Evolutionary conservation across 2,329 filamentous ascomycete genomes (phyloP).

Genomic region (Ascochyta fabae): DNA sequence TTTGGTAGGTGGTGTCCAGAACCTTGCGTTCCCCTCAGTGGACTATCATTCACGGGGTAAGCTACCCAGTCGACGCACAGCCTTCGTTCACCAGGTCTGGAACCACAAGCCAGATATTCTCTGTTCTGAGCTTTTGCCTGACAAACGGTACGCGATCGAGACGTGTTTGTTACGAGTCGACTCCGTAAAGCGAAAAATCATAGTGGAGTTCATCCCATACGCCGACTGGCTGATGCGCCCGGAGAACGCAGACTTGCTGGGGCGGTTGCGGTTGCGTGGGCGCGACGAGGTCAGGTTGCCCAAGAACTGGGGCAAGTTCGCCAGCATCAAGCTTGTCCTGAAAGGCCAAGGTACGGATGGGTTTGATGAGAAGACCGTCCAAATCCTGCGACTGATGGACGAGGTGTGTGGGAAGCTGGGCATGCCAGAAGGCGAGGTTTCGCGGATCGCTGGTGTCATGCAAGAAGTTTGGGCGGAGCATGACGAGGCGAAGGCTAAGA

Average conservation of each 20-base stretch:
- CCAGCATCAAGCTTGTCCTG: neutral
- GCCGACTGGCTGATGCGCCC: neutral
- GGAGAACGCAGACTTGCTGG: too few species aligned
- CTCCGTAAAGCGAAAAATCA: neutral
- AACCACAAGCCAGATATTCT: neutral
- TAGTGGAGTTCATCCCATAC: neutral
- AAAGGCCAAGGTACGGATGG: neutral
- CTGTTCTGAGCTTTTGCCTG: neutral
- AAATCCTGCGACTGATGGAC: neutral
- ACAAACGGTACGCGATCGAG: neutral
- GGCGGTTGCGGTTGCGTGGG: too few species aligned
- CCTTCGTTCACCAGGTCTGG: neutral
- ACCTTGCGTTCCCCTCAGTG: neutral
- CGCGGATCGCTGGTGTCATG: neutral
- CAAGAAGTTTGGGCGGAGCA: neutral
- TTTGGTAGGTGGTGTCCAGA: neutral
- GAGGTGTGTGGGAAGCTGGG: neutral
- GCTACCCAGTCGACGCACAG: neutral
- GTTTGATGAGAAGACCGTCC: too few species aligned
- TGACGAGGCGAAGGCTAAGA: neutral
- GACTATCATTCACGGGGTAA: neutral
- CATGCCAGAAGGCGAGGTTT: neutral
- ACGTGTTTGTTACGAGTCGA: neutral
- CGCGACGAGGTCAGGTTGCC: too few species aligned
- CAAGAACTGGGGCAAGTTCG: too few species aligned